Percentiles rank a stretch among this genome's conserved stretches.
phyloP scores from a whole-genome alignment of 495 filamentous ascomycete species.

The Trypethelium eluteriae region DNA sequence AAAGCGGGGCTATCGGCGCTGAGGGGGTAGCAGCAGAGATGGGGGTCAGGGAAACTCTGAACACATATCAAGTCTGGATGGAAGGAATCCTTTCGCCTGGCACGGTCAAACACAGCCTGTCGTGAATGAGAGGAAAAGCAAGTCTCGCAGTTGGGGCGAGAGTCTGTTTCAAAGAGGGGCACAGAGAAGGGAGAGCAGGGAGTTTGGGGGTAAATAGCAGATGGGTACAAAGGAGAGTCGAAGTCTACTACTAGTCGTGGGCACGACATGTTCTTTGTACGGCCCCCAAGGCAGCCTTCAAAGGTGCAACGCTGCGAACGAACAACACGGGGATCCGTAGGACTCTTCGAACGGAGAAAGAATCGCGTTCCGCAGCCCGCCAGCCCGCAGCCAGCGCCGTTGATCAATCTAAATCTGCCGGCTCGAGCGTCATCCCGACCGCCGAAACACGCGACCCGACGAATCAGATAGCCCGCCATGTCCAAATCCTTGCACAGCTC shows the following conservation, averaged over 20 bases:
- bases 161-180: neutral
- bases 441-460: neutral
- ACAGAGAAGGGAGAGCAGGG: neutral
- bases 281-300: neutral
- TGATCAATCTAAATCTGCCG: neutral
- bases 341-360: neutral
- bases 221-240: neutral
- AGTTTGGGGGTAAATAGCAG: neutral
- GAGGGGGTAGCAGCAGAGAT: neutral
- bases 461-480: neutral
- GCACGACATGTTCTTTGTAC: constrained; percentile 10
- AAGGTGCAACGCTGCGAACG: constrained; percentile 2
- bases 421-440: neutral
- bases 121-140: neutral
- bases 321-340: constrained; percentile 6
- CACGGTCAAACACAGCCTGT: neutral
- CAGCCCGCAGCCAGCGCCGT: neutral
- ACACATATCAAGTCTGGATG: neutral
- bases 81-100: neutral
- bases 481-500: neutral
- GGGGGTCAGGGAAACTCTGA: neutral
- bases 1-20: neutral
- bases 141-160: neutral
- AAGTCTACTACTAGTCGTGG: neutral
- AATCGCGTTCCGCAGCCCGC: neutral